Percentiles rank a stretch among this genome's conserved stretches.
phyloP scores from a whole-genome alignment of 1,284 basidiomycete species.

The Phlebopus sp. region DNA sequence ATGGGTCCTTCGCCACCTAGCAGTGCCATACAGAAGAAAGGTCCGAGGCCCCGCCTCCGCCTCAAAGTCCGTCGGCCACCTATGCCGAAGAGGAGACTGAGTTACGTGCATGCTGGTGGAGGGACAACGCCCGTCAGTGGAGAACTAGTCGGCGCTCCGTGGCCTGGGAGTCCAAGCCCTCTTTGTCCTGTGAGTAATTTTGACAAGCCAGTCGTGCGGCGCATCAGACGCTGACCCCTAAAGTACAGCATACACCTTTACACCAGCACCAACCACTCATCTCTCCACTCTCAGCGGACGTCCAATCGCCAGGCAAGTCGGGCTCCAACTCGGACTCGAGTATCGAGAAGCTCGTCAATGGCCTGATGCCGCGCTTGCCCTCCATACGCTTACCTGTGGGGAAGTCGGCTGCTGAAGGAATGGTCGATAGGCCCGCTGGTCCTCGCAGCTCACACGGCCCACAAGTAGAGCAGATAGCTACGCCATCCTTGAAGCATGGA shows the following conservation, averaged over 20 bases:
- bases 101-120: slow-evolving; percentile 6
- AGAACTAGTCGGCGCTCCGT: slow-evolving; percentile 3
- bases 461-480: not conserved
- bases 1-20: slow-evolving; percentile 6
- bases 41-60: slow-evolving; percentile 18
- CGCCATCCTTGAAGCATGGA: not conserved
- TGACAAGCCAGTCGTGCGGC: not conserved
- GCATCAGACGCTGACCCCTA: not conserved
- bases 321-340: slow-evolving; percentile 4
- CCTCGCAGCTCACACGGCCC: not conserved
- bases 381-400: slow-evolving; percentile 23
- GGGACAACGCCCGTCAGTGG: slow-evolving; percentile 3
- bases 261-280: slow-evolving; percentile 18
- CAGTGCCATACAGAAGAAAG: not conserved
- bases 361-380: slow-evolving; percentile 15
- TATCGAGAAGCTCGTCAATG: slow-evolving; percentile 18
- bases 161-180: slow-evolving; percentile 16
- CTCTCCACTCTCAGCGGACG: slow-evolving; percentile 1
- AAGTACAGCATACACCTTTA: slow-evolving; percentile 8
- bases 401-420: slow-evolving; percentile 11
- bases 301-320: not conserved
- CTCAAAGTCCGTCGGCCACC: slow-evolving; percentile 26
- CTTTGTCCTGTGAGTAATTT: slow-evolving; percentile 13
- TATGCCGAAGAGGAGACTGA: slow-evolving; percentile 24
- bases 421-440: not conserved